These are phyloP conservation scores for Coniella vitis DNA, from an alignment of 2,329 filamentous ascomycete species.

Conservation along the genomic window DNA sequence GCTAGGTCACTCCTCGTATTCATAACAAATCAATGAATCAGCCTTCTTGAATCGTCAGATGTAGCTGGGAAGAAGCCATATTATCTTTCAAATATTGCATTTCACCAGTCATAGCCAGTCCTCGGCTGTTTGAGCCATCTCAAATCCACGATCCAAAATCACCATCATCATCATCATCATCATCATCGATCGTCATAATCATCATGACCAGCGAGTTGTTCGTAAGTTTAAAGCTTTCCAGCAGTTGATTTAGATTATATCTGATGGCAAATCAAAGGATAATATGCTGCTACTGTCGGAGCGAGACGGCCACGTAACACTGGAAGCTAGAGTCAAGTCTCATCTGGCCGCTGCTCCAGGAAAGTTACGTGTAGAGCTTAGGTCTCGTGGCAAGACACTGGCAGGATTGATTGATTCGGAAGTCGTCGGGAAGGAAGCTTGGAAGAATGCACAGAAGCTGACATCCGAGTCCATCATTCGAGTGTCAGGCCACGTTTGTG, in stretches of 20 bases:
- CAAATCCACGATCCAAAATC: no score
- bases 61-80: no score
- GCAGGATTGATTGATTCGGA: background rate
- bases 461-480: background rate
- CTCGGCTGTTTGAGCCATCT: no score
- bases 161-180: background rate
- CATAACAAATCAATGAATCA: no score
- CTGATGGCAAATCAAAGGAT: no score
- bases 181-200: background rate
- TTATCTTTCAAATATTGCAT: no score
- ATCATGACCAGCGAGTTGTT: no score
- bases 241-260: no score
- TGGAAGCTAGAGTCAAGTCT: background rate
- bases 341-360: background rate
- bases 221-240: no score
- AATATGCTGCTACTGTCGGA: background rate
- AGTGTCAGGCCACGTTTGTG: background rate
- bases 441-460: background rate
- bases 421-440: background rate
- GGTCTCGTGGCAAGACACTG: background rate
- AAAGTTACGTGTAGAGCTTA: background rate
- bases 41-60: no score
- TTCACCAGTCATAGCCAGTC: no score
- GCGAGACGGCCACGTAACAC: background rate
- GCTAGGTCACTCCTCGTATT: no score